Evolutionary conservation across 2,329 filamentous ascomycete species (phyloP).

Genomic region (Thelonectria rubi): DNA sequence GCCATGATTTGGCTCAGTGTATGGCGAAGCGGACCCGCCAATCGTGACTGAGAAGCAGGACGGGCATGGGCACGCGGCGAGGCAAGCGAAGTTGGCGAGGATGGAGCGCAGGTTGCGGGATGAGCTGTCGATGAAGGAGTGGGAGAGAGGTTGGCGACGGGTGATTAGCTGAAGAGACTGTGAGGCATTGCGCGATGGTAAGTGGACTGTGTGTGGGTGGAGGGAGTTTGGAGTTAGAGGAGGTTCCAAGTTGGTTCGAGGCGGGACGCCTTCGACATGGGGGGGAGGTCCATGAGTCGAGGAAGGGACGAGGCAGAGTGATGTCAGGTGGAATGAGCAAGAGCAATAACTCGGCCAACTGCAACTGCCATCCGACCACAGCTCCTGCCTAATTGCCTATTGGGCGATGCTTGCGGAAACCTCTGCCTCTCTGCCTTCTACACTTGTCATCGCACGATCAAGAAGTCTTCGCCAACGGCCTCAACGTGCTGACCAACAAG

Average conservation of each 20-base stretch:
- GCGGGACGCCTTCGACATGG: slow-evolving; percentile 17
- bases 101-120: not conserved
- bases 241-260: not conserved
- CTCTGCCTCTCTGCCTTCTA: no score
- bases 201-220: not conserved
- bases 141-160: not conserved
- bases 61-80: slow-evolving; percentile 18
- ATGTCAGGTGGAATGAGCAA: not conserved
- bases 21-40: slow-evolving; percentile 18
- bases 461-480: not conserved
- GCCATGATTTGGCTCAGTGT: slow-evolving; percentile 41
- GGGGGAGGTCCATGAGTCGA: not conserved
- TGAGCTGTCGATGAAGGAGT: not conserved
- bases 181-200: slow-evolving; percentile 4
- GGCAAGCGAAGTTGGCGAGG: slow-evolving; percentile 3
- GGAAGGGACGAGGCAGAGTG: slow-evolving; percentile 11
- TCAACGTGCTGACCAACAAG: not conserved
- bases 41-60: slow-evolving; percentile 6
- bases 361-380: not conserved
- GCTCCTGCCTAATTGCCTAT: not conserved
- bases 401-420: not conserved
- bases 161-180: not conserved
- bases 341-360: not conserved
- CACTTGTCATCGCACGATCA: not conserved
- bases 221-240: slow-evolving; percentile 10